A percentile compares a stretch with the other conserved stretches of the same genome.
Evolutionary conservation across 164 flowering plant genomes (phyloP).

Genomic region (Magnolia changhungtana): DNA sequence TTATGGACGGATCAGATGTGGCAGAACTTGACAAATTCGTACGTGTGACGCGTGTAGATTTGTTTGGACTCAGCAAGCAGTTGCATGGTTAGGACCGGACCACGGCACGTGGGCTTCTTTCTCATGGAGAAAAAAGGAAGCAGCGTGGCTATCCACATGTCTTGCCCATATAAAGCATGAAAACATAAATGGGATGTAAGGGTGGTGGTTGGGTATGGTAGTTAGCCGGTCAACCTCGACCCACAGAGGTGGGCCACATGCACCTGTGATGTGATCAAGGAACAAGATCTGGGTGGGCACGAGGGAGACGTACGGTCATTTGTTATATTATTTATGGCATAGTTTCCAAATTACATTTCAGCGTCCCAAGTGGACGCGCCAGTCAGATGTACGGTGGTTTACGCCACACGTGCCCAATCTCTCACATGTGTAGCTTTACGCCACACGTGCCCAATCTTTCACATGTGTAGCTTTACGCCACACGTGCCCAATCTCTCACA

Average conservation of each 20-base stretch:
- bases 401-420: no score
- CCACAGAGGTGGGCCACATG: not conserved
- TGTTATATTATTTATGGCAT: not conserved
- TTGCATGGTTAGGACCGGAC: not conserved
- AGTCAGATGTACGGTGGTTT: no score
- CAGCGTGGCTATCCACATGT: constrained; percentile 5
- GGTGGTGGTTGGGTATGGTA: constrained; percentile 7
- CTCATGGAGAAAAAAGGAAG: not conserved
- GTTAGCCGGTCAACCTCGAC: constrained; percentile 11
- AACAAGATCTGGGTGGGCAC: not conserved
- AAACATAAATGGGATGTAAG: not conserved
- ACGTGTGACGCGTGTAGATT: no score
- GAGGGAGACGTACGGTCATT: not conserved
- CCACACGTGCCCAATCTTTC: no score
- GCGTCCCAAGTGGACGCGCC: not conserved
- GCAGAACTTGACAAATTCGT: no score
- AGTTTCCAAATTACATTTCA: not conserved
- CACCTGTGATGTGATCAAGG: constrained; percentile 1
- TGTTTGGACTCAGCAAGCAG: no score
- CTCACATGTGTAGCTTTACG: no score
- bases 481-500: no score
- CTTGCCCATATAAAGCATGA: constrained; percentile 4
- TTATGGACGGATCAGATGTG: no score
- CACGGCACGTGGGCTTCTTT: not conserved
- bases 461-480: no score